A percentile compares a stretch with the other conserved stretches of the same genome.
Evolutionary conservation across 257 asterid species (phyloP).

Genomic region (Sherardia arvensis): DNA sequence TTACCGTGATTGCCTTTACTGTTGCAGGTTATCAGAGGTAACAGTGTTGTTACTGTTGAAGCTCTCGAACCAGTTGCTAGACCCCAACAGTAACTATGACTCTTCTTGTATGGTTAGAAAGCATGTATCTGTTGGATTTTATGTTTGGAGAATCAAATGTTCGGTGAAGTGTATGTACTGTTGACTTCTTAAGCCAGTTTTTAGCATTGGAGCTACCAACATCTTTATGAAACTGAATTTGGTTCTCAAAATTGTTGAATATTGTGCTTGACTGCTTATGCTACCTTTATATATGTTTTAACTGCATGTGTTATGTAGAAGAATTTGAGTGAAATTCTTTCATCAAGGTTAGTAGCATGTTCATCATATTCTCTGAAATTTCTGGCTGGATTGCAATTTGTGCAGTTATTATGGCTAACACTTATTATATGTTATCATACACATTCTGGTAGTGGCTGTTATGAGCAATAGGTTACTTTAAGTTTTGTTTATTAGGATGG

Average conservation of each 20-base stretch:
- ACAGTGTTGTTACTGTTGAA: constrained; percentile 89
- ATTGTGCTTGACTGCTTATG: background rate
- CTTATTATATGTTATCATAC: too few relatives aligned
- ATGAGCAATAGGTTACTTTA: too few relatives aligned
- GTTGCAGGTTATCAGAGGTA: constrained; percentile 75
- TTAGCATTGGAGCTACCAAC: background rate
- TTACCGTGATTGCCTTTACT: background rate
- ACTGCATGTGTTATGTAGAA: too few relatives aligned
- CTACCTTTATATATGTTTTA: background rate
- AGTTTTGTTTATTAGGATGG: too few relatives aligned
- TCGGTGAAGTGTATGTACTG: background rate
- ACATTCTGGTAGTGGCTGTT: too few relatives aligned
- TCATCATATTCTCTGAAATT: background rate
- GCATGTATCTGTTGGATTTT: background rate
- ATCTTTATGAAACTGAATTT: background rate
- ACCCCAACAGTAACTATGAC: constrained; percentile 35
- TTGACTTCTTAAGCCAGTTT: background rate
- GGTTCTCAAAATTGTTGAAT: background rate
- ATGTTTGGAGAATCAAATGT: background rate
- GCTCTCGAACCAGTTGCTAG: constrained; percentile 74
- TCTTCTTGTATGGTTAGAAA: background rate
- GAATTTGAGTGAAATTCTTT: too few relatives aligned
- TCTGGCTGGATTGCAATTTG: background rate
- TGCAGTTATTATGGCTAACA: too few relatives aligned
- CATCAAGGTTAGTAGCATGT: too few relatives aligned